Conservation (phyloP, 2,329 filamentous ascomycete genomes). For the Verticillium isaacii region DNA sequence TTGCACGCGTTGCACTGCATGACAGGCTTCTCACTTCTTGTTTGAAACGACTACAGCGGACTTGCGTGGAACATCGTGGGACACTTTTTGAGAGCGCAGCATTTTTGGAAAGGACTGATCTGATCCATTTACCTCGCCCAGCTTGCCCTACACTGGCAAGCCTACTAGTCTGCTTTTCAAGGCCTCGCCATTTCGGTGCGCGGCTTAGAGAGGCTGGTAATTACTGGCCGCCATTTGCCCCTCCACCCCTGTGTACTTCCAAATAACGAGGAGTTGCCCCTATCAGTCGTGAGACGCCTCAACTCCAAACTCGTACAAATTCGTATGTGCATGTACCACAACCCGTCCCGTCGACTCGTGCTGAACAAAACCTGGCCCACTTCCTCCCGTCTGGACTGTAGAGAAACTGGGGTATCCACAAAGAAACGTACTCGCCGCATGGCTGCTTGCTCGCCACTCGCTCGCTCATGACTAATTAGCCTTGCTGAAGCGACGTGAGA, state of each 20-base stretch:
- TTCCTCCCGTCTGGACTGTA: slow-evolving; percentile 2
- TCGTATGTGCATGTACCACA: slow-evolving; percentile 14
- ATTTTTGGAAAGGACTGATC: background rate
- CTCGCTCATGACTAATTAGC: slow-evolving; percentile 9
- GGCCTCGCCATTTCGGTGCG: background rate
- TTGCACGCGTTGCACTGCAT: too few species aligned
- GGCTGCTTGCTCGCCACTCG: background rate
- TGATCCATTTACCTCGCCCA: background rate
- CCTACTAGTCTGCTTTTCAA: background rate
- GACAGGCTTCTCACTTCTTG: too few species aligned
- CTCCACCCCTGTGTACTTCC: background rate
- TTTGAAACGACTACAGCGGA: too few species aligned
- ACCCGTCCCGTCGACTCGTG: background rate
- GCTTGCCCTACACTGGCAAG: background rate
- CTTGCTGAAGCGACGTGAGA: slow-evolving; percentile 76
- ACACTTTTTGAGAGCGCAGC: too few species aligned
- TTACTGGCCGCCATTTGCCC: background rate
- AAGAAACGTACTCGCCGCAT: slow-evolving; percentile 3
- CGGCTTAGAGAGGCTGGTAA: background rate
- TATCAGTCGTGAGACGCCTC: slow-evolving; percentile 1
- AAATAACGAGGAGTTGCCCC: background rate
- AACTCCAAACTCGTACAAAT: slow-evolving; percentile 13
- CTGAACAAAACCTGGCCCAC: background rate
- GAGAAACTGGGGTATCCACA: slow-evolving; percentile 15
- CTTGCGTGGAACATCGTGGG: too few species aligned